A percentile compares a stretch with the other conserved stretches of the same genome.
Conservation (phyloP, 805 yeast species). For the Candida nanaspora region DNA sequence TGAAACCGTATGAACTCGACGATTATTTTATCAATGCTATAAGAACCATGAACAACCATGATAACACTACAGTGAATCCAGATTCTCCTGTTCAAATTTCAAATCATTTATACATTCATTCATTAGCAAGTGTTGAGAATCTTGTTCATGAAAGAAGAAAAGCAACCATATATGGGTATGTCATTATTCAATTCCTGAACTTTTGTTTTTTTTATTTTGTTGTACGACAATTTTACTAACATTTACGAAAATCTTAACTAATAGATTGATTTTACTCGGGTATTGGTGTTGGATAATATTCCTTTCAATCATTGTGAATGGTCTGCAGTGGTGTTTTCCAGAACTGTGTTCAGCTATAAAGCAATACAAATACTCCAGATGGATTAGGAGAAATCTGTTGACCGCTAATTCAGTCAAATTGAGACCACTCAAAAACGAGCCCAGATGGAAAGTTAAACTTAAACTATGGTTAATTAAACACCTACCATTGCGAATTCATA, state of each 20-base stretch:
- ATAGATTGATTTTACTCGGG: constrained; percentile 9
- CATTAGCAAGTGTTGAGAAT: constrained; percentile 17
- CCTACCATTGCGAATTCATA: constrained; percentile 28
- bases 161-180: constrained; percentile 24
- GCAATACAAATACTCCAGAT: not conserved
- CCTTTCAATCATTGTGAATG: constrained; percentile 19
- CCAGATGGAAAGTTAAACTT: not conserved
- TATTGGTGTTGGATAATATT: constrained; percentile 27
- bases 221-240: not conserved
- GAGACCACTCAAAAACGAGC: not conserved
- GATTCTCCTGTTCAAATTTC: constrained; percentile 9
- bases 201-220: not conserved
- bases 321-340: constrained; percentile 30
- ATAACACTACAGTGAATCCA: constrained; percentile 2
- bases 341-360: constrained; percentile 1
- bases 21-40: constrained; percentile 22
- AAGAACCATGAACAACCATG: constrained; percentile 11
- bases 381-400: not conserved
- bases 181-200: not conserved
- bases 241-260: not conserved
- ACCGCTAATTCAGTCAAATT: not conserved
- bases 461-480: constrained; percentile 5
- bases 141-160: constrained; percentile 21
- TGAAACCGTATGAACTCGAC: constrained; percentile 21
- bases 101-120: constrained; percentile 6